A percentile compares a stretch with the other conserved stretches of the same genome.
These are phyloP conservation scores for Notholithocarpus densiflorus DNA, from an alignment of 306 rosid species.

Conservation along the genomic window DNA sequence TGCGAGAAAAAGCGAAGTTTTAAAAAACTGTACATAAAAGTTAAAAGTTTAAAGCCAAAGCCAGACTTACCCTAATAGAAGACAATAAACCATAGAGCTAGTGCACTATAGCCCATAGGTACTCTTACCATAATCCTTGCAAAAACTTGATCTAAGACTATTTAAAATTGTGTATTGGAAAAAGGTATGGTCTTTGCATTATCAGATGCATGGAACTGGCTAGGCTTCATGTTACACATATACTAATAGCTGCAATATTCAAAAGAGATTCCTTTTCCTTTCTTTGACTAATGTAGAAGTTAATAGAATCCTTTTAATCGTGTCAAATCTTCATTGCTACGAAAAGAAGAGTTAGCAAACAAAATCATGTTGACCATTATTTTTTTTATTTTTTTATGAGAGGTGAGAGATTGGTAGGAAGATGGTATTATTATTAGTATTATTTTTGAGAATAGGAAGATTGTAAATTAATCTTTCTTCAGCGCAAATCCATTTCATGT, in stretches of 20 bases:
- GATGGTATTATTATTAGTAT: neutral
- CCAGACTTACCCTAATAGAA: no score
- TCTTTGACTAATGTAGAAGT: no score
- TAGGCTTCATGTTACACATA: no score
- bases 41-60: no score
- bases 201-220: no score
- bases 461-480: neutral
- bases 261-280: neutral
- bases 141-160: neutral
- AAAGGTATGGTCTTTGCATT: no score
- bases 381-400: no score
- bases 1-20: rapidly evolving
- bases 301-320: neutral
- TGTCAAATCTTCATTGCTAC: conserved; percentile 8
- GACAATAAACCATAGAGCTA: neutral
- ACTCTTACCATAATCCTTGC: neutral
- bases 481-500: neutral
- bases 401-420: neutral
- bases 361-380: neutral
- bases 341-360: neutral
- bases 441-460: neutral
- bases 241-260: neutral
- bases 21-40: no score
- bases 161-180: neutral
- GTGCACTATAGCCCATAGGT: neutral